phyloP scores from a whole-genome alignment of 1,284 basidiomycete genomes.

The Sanghuangporus weigelae region DNA sequence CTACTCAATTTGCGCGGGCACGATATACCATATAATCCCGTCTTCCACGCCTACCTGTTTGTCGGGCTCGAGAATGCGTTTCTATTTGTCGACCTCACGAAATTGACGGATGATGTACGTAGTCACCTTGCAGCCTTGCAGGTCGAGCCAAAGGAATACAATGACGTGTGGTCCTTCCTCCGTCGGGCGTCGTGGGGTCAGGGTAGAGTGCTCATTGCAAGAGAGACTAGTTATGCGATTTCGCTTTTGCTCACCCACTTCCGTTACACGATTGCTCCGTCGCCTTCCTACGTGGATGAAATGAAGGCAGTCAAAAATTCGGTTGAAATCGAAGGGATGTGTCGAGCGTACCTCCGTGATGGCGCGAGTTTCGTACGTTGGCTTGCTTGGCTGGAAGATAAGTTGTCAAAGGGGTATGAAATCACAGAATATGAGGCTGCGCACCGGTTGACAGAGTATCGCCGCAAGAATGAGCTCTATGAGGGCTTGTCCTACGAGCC shows the following conservation, averaged over 20 bases:
- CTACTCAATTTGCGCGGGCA: conserved; percentile 79
- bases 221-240: conserved; percentile 73
- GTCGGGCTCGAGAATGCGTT: conserved; percentile 53
- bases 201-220: conserved; percentile 69
- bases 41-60: conserved; percentile 83
- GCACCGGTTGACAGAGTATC: conserved; percentile 75
- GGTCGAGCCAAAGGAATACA: conserved; percentile 63
- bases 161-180: conserved; percentile 79
- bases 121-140: conserved; percentile 56
- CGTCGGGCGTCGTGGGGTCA: conserved; percentile 68
- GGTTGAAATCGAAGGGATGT: conserved; percentile 78
- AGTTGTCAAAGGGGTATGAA: conserved; percentile 68
- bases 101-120: conserved; percentile 48
- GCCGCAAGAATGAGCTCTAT: conserved; percentile 71
- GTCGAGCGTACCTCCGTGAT: conserved; percentile 84
- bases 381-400: conserved; percentile 89
- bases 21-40: conserved; percentile 84
- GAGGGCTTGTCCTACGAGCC: conserved; percentile 92
- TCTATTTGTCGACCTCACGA: conserved; percentile 67
- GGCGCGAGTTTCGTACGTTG: conserved; percentile 88
- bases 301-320: conserved; percentile 89
- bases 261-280: conserved; percentile 56
- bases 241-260: conserved; percentile 75
- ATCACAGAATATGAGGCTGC: conserved; percentile 93
- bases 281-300: conserved; percentile 62